Evolutionary conservation across 352 stramenopile genomes (phyloP), one percentile per base, ranked within the genome.

Genomic region (Pythium apleroticum): DNA sequence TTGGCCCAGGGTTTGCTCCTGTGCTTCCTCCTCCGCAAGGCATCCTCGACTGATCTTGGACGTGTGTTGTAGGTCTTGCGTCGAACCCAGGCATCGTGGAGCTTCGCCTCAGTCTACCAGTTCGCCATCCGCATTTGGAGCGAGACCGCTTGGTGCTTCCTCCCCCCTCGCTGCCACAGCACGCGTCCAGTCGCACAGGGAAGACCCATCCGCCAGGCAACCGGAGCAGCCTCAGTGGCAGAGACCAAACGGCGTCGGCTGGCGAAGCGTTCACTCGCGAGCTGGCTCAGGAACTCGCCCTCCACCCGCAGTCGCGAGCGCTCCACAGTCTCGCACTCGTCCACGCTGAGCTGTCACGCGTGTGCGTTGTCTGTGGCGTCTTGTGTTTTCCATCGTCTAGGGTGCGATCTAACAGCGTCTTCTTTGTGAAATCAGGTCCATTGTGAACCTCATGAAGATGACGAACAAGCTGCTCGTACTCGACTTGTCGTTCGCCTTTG

Each of bases 401-500:
- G 9, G 8, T 52, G 43, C 4, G 6, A 35, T 5, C 30, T 35
- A 10, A 35, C 10, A 11, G 30, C 30, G 10, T 10, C 30, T 41
- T 12, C 15, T 54, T 57, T 58, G 19, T 72, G 25, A 30, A 5
- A 31, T 15, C 22, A 75, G 72, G 35, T 48, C 60, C 53, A 48
- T 71, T 48, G 61, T 83, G 25, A 58, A 76, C 20, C 55, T 65
- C 10, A 75, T 80, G 58, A 76, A 73, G 55, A 52, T 74, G 35
- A 62, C 58, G 0, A 70, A 73, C 25, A 52, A 68, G 0, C 45
- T 80, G 3, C 63, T 55, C 17, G 33, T 33, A 17, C 33, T 84
- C 27, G 76, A 84, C 30, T 59, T 84, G 15, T 78, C 76, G n/a
- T 81, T 78, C 46, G 72, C 71, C 17, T 76, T 80, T 45, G 68